A percentile compares a stretch with the other conserved stretches of the same genome.
Evolutionary conservation across 768 basidiomycete species (phyloP).

Genomic region (Filobasidium wieringae): DNA sequence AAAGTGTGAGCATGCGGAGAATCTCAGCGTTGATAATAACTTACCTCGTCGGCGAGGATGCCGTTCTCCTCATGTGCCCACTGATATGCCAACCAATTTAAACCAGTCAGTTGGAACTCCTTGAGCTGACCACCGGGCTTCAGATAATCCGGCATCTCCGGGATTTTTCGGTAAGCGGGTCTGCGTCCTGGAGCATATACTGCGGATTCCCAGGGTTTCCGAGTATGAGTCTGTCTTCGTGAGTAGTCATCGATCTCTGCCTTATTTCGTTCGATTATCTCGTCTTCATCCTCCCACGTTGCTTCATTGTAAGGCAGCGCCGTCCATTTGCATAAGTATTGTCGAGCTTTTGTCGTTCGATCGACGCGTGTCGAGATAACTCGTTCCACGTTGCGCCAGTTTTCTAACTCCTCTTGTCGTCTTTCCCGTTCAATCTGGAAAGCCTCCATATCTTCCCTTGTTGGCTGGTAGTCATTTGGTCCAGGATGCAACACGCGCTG

Average conservation of each 20-base stretch:
- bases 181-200: conserved; percentile 56
- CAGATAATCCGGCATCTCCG: conserved; percentile 79
- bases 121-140: conserved; percentile 67
- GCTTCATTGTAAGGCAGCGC: conserved; percentile 79
- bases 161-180: conserved; percentile 70
- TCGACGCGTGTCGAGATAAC: conserved; percentile 62
- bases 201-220: conserved; percentile 74
- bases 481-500: conserved; percentile 59
- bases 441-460: conserved; percentile 78
- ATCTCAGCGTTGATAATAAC: background rate
- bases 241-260: conserved; percentile 69
- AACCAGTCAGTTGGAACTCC: conserved; percentile 93
- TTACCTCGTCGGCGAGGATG: conserved; percentile 79
- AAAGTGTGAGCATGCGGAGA: background rate
- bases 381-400: conserved; percentile 81
- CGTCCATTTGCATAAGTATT: conserved; percentile 96
- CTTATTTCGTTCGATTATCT: conserved; percentile 65
- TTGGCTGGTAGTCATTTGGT: conserved; percentile 50
- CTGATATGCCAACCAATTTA: conserved; percentile 96
- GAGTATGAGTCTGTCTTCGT: conserved; percentile 59
- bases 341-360: conserved; percentile 43
- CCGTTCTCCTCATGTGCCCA: conserved; percentile 94
- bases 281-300: conserved; percentile 83
- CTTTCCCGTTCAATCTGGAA: conserved; percentile 82
- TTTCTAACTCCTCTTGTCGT: conserved; percentile 79